Conservation (phyloP, 2,329 filamentous ascomycete species). For the Zalaria sp. region DNA sequence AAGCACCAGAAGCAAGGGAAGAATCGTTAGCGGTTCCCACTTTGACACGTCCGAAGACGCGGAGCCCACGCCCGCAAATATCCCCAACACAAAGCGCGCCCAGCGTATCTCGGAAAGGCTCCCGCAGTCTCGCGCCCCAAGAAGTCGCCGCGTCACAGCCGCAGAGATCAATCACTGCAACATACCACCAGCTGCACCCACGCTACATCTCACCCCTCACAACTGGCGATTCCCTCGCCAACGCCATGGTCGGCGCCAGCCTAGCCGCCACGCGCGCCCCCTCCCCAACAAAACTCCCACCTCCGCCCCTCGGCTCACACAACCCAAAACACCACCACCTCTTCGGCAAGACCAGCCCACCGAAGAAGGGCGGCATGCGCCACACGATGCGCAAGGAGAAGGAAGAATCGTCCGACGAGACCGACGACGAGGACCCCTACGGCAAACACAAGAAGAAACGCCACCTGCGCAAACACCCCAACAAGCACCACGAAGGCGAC, state of each 20-base stretch:
- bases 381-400: conserved; percentile 49
- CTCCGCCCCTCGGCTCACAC: conserved; percentile 18
- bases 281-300: conserved; percentile 25
- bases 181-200: conserved; percentile 19
- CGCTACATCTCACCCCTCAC: conserved; percentile 31
- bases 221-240: conserved; percentile 51
- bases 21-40: too few species aligned
- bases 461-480: conserved; percentile 44
- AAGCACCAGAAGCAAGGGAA: too few species aligned
- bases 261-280: conserved; percentile 42
- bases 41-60: too few species aligned
- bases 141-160: too few species aligned
- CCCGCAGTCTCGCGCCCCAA: too few species aligned
- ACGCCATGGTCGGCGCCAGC: conserved; percentile 62
- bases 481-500: conserved; percentile 61
- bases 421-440: conserved; percentile 34
- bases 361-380: conserved; percentile 41
- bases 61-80: too few species aligned
- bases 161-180: conserved; percentile 14
- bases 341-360: conserved; percentile 16
- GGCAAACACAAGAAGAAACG: conserved; percentile 44
- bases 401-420: conserved; percentile 12
- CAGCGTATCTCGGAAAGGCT: too few species aligned
- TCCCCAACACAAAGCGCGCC: too few species aligned
- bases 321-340: conserved; percentile 9